Conservation (phyloP, 257 asterid species). For the Lycium ferocissimum region DNA sequence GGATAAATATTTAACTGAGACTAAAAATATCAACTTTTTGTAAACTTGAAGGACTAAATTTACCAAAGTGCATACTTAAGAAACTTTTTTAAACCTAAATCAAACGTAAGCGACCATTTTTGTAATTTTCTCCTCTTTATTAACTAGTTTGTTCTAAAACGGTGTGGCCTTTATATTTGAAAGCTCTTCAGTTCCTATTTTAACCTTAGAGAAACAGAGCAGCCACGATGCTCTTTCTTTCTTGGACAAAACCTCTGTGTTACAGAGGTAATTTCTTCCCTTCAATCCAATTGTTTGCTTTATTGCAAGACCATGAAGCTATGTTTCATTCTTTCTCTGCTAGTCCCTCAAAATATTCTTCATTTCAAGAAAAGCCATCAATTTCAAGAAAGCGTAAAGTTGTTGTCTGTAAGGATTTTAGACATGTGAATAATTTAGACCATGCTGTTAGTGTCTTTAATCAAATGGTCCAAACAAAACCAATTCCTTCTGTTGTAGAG, state of each 20-base stretch:
- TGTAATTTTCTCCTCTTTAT: not conserved
- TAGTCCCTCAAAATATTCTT: not conserved
- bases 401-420: slow-evolving; percentile 17
- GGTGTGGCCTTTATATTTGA: not conserved
- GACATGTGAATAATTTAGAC: slow-evolving; percentile 26
- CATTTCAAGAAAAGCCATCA: not conserved
- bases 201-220: slow-evolving; percentile 16
- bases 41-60: no score
- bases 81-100: no score
- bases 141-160: not conserved
- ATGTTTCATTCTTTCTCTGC: not conserved
- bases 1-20: no score
- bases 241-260: not conserved
- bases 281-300: not conserved
- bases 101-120: no score
- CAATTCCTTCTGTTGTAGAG: slow-evolving; percentile 38
- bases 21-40: no score
- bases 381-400: slow-evolving; percentile 10
- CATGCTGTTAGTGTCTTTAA: slow-evolving; percentile 41
- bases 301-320: not conserved
- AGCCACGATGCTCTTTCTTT: slow-evolving; percentile 7
- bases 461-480: slow-evolving; percentile 35
- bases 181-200: not conserved
- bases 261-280: slow-evolving; percentile 23
- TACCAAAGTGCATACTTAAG: no score